Evolutionary conservation across 345 rosid genomes (phyloP), one percentile per base, ranked within the genome.

Genomic region (Lumnitzera racemosa): DNA sequence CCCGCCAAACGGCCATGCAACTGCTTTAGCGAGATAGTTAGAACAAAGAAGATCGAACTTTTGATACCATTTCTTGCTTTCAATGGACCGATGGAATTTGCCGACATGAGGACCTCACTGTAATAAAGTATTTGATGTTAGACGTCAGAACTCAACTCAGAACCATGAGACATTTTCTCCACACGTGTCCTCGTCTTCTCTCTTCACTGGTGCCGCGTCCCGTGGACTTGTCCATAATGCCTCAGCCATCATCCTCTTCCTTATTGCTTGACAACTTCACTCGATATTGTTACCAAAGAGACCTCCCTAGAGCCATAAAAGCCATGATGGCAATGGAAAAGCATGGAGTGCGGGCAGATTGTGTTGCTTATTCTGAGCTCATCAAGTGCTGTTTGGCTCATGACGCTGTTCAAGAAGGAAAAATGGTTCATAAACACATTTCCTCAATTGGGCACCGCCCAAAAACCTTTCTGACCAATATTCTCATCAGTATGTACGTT

Each of bases 291-390:
- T 73, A 74, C 70, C 83, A 57, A 61, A 61, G 76, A 61, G 80
- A 87, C 77, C 70, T 87, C 8, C 81, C 85, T 3, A 71, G 70
- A 68, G 91, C 91, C 70, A 51, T 87, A 47, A 61, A 61, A 59
- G 67, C 79, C n/a, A 74, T 85, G 91, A 75, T 70, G 12, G 50
- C 75, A 1, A 70, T 87, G 76, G 76, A 79, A 55, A 71, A 60
- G 9, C 81, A 43, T 47, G 72, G 80, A 12, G 61, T 84, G 24
- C 64, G 79, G 75, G 95, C 91, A 12, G 83, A 87, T 47, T 31
- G 71, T 15, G 41, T 74, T n/a, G 66, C 80, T 58, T 87, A 83
- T 53, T 70, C 85, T 11, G 70, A 78, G 61, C 87, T 88, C 20
- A 72, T 83, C 71, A 83, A 83, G 66, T 78, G 85, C 67, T 85